Conservation (phyloP, 73 alveolate genomes). For the Stentor coeruleus region DNA sequence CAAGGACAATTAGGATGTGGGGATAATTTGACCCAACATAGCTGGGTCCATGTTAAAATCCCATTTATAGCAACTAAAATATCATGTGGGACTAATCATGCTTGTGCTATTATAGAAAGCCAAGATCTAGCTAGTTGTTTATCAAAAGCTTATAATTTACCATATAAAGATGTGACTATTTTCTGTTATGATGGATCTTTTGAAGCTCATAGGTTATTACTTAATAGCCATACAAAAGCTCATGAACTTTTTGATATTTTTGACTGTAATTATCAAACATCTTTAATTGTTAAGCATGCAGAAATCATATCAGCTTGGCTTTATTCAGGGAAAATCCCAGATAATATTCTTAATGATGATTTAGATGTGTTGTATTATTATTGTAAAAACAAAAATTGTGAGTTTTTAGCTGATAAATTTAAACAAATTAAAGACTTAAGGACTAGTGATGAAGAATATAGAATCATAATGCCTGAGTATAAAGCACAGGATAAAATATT, state of each 20-base stretch:
- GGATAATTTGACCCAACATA: not conserved
- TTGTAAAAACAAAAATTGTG: too few relatives aligned
- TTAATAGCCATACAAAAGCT: not conserved
- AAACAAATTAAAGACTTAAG: not conserved
- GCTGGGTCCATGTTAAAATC: not conserved
- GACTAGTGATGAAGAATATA: not conserved
- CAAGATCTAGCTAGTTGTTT: not conserved
- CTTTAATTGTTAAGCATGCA: not conserved
- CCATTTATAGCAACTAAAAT: not conserved
- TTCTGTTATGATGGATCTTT: not conserved
- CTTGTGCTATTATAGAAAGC: not conserved
- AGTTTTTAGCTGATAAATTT: not conserved
- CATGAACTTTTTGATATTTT: not conserved
- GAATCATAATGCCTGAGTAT: not conserved
- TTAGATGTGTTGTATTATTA: not conserved
- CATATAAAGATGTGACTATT: not conserved
- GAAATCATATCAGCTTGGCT: not conserved
- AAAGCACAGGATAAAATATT: too few relatives aligned
- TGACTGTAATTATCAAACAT: not conserved
- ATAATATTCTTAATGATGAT: not conserved
- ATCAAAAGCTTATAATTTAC: not conserved
- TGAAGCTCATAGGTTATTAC: not conserved
- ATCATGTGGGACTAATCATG: slow-evolving; percentile 9
- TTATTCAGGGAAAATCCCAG: not conserved
- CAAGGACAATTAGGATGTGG: slow-evolving; percentile 9